phyloP scores from a whole-genome alignment of 345 rosid genomes.

The Gynandropsis gynandra region DNA sequence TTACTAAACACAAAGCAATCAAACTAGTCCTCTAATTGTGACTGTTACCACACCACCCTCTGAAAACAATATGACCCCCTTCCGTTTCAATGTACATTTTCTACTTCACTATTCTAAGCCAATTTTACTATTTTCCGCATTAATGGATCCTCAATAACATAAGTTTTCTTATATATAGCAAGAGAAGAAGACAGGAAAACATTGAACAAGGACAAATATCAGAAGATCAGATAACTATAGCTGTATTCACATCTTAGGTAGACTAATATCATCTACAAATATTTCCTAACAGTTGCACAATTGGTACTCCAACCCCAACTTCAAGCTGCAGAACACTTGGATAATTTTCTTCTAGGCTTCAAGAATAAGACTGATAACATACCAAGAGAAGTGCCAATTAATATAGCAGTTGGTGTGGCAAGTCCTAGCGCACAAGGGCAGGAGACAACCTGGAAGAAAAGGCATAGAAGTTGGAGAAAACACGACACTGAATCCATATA shows the following conservation, averaged over 20 bases:
- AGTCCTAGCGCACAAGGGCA: slow-evolving; percentile 98
- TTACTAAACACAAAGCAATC: slow-evolving; percentile 1
- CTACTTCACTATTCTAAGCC: slow-evolving; percentile 4
- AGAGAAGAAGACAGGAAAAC: not conserved
- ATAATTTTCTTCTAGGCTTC: slow-evolving; percentile 9
- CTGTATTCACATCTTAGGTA: no score
- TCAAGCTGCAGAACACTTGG: not conserved
- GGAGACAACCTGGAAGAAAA: slow-evolving; percentile 70
- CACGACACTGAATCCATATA: no score
- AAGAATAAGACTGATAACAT: slow-evolving; percentile 25
- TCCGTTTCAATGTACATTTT: slow-evolving; percentile 2
- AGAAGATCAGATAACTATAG: no score
- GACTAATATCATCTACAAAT: slow-evolving; percentile 3
- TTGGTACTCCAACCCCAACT: no score
- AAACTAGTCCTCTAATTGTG: not conserved
- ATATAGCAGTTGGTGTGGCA: slow-evolving; percentile 95
- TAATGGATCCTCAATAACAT: not conserved
- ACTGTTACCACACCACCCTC: slow-evolving; percentile 4
- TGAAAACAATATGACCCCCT: slow-evolving; percentile 3
- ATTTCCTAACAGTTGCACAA: slow-evolving; percentile 7
- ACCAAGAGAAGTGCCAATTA: slow-evolving; percentile 98
- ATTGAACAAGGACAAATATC: not conserved
- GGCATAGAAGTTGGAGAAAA: not conserved
- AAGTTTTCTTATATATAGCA: not conserved
- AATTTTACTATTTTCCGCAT: slow-evolving; percentile 3